Evolutionary conservation across 148 eudicot genomes (phyloP).

Genomic region (Nepenthes mirabilis): DNA sequence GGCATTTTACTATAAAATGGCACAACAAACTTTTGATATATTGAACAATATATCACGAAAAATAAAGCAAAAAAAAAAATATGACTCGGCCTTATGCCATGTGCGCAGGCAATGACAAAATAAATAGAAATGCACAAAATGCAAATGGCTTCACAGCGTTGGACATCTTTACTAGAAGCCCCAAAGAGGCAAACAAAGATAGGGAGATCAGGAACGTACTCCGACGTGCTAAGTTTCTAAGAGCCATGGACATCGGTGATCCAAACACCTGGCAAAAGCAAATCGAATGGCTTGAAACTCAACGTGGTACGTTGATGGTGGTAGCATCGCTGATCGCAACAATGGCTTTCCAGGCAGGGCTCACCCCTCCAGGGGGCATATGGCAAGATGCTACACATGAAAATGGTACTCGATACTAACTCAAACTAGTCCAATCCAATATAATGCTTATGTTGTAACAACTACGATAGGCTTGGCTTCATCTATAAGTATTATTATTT

Average conservation of each 20-base stretch:
- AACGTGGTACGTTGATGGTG: slow-evolving; percentile 6
- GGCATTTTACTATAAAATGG: too few relatives aligned
- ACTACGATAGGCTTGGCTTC: slow-evolving; percentile 5
- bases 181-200: neutral
- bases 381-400: slow-evolving; percentile 1
- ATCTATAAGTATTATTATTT: slow-evolving; percentile 7
- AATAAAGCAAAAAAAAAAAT: too few relatives aligned
- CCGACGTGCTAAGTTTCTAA: neutral
- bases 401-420: neutral
- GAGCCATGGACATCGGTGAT: neutral
- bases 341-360: slow-evolving; percentile 5
- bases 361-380: slow-evolving; percentile 1
- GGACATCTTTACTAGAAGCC: slow-evolving; percentile 3
- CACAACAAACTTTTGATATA: too few relatives aligned
- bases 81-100: neutral
- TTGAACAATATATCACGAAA: too few relatives aligned
- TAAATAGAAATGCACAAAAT: slow-evolving; percentile 5
- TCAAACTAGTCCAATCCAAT: neutral
- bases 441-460: neutral
- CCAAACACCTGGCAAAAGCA: slow-evolving; percentile 4
- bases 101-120: slow-evolving; percentile 6
- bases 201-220: neutral
- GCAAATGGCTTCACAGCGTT: slow-evolving; percentile 8
- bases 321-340: slow-evolving; percentile 10
- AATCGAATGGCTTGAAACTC: neutral